phyloP scores from a whole-genome alignment of 2,329 filamentous ascomycete genomes.

The Stagonosporopsis vannaccii region DNA sequence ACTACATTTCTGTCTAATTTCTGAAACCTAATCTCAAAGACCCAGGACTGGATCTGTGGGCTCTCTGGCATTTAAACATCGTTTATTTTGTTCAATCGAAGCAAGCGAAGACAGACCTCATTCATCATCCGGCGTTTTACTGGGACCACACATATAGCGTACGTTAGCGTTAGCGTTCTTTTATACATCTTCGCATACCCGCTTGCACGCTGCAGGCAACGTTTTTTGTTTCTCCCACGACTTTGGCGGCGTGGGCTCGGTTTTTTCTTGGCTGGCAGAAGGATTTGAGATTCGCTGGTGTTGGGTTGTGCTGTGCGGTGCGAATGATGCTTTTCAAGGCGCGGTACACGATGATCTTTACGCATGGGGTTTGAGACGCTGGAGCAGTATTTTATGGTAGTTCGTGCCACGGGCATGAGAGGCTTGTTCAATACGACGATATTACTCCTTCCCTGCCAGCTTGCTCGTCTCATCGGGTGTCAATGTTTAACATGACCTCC shows the following conservation, averaged over 20 bases:
- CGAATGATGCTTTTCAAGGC: too few relatives aligned
- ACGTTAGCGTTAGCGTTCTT: conserved; percentile 17
- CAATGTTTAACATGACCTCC: too few relatives aligned
- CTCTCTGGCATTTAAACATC: conserved; percentile 13
- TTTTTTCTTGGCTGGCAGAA: not conserved
- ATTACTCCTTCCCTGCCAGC: too few relatives aligned
- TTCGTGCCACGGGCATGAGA: too few relatives aligned
- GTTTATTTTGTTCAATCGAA: conserved; percentile 8
- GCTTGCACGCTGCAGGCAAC: conserved; percentile 24
- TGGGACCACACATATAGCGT: too few relatives aligned
- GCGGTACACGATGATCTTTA: too few relatives aligned
- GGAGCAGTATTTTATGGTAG: too few relatives aligned
- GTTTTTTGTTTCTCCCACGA: conserved; percentile 8
- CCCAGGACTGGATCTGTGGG: conserved; percentile 40
- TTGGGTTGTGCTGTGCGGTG: too few relatives aligned
- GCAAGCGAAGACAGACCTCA: conserved; percentile 10
- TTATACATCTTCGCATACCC: conserved; percentile 26
- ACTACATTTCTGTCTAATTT: conserved; percentile 38
- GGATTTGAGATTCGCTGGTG: too few relatives aligned
- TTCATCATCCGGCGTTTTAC: conserved; percentile 12
- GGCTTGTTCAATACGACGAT: too few relatives aligned
- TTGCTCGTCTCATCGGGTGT: too few relatives aligned
- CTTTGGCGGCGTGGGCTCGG: not conserved
- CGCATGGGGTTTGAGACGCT: too few relatives aligned
- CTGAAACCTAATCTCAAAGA: conserved; percentile 36